Conservation (phyloP, 2,329 filamentous ascomycete genomes). For the Aspergillus sp. region DNA sequence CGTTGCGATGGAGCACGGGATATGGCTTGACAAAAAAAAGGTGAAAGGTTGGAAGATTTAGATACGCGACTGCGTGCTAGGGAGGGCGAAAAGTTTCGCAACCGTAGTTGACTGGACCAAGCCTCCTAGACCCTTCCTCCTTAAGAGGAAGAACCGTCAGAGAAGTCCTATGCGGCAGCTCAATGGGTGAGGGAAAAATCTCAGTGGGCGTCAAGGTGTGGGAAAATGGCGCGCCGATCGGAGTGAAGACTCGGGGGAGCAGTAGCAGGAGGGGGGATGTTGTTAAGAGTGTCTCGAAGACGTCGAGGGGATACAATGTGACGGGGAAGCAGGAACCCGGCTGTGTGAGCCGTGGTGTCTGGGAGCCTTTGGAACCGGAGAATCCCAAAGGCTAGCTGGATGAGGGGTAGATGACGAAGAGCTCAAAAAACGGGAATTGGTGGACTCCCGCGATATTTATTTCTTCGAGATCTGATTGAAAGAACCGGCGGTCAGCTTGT, state of each 20-base stretch:
- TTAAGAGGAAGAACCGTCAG: conserved; percentile 98
- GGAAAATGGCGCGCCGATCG: conserved; percentile 41
- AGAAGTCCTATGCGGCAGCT: conserved; percentile 99
- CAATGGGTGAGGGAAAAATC: conserved; percentile 62
- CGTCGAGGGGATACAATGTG: conserved; percentile 47
- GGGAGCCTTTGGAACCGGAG: conserved; percentile 37
- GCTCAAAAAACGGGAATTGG: conserved; percentile 13
- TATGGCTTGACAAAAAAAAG: conserved; percentile 18
- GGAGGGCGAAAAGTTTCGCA: conserved; percentile 93
- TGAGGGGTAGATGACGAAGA: conserved; percentile 10
- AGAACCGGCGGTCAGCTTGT: conserved; percentile 17
- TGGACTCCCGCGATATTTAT: conserved; percentile 16
- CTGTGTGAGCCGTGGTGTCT: conserved; percentile 41
- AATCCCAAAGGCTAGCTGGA: conserved; percentile 38
- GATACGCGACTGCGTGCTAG: conserved; percentile 61
- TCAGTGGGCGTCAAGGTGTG: conserved; percentile 35
- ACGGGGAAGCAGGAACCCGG: conserved; percentile 31
- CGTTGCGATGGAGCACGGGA: conserved; percentile 33
- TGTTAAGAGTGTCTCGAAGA: conserved; percentile 48
- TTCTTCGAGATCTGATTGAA: conserved; percentile 4
- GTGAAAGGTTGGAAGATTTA: conserved; percentile 13
- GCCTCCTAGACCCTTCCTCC: conserved; percentile 99
- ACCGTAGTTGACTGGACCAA: conserved; percentile 88
- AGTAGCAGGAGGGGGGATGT: conserved; percentile 46
- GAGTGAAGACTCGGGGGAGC: conserved; percentile 25